A percentile compares a stretch with the other conserved stretches of the same genome.
Evolutionary conservation across 148 eudicot species (phyloP).

Genomic region (Fallopia convolvulus): DNA sequence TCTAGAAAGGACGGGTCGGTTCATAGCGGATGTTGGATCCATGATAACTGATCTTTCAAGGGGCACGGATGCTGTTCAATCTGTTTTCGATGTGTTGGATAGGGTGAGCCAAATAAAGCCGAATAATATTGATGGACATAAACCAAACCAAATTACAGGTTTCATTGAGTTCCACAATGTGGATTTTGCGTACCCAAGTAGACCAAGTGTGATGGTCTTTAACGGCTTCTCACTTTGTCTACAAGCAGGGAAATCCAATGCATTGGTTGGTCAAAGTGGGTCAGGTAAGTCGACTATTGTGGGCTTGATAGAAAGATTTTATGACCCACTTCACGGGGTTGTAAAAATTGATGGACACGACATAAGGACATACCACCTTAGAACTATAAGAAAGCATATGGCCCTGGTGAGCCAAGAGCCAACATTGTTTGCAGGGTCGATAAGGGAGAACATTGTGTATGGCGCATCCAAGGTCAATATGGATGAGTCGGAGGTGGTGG

Average conservation of each 20-base stretch:
- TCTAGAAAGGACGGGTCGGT: constrained; percentile 29
- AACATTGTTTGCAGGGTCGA: background rate
- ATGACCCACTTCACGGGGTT: background rate
- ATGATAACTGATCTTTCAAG: constrained; percentile 13
- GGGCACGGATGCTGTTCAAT: constrained; percentile 6
- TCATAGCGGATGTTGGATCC: constrained; percentile 23
- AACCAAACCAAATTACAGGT: constrained; percentile 10
- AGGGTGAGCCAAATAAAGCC: constrained; percentile 9
- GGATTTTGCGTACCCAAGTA: background rate
- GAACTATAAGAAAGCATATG: background rate
- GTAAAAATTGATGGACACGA: background rate
- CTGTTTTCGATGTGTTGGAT: constrained; percentile 10
- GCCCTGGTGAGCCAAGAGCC: constrained; percentile 1
- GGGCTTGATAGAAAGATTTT: background rate
- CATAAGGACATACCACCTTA: background rate
- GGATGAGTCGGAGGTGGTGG: background rate
- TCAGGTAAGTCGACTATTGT: constrained; percentile 7
- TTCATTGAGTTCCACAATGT: background rate
- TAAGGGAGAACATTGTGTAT: background rate
- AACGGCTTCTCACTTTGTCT: background rate
- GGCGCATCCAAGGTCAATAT: background rate
- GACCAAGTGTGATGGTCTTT: background rate
- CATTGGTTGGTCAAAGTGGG: constrained; percentile 4
- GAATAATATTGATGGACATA: background rate
- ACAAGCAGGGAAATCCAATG: background rate